Evolutionary conservation across 2,329 filamentous ascomycete genomes (phyloP).

Genomic region (Fusarium bactridioides): DNA sequence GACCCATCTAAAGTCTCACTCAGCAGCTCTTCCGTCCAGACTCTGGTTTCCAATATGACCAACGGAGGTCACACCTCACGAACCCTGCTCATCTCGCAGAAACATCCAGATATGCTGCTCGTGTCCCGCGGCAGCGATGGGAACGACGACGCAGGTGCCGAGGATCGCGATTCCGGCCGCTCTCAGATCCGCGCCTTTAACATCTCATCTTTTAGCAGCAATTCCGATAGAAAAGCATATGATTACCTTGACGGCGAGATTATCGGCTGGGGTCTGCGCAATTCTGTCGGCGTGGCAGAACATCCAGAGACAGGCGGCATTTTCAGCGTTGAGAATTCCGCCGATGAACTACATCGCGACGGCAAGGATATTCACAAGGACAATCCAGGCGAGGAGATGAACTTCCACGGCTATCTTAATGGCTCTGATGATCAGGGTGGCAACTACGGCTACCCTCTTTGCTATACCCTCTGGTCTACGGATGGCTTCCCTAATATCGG

Average conservation of each 20-base stretch:
- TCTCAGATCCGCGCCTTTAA: conserved; percentile 71
- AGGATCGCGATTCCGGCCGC: conserved; percentile 61
- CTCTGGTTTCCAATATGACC: conserved; percentile 69
- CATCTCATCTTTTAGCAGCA: conserved; percentile 42
- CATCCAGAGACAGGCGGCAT: conserved; percentile 63
- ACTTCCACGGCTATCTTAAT: conserved; percentile 70
- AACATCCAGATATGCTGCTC: conserved; percentile 64
- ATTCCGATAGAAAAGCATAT: conserved; percentile 44
- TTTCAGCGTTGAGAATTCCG: conserved; percentile 74
- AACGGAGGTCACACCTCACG: conserved; percentile 70
- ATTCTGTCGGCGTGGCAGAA: conserved; percentile 74
- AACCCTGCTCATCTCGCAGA: conserved; percentile 69
- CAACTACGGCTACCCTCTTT: conserved; percentile 77
- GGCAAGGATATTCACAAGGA: conserved; percentile 69
- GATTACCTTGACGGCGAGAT: conserved; percentile 58
- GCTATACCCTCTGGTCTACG: conserved; percentile 72
- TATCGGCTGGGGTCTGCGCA: conserved; percentile 75
- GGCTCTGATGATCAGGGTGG: conserved; percentile 47
- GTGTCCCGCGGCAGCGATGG: conserved; percentile 70
- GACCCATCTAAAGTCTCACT: conserved; percentile 60
- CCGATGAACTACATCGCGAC: conserved; percentile 67
- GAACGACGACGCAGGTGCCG: conserved; percentile 68
- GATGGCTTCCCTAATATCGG: conserved; percentile 51
- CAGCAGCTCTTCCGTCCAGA: conserved; percentile 49
- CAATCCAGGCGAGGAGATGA: conserved; percentile 79